Evolutionary conservation across 768 basidiomycete species (phyloP), one percentile per base, ranked within the genome.

Genomic region (Tylopilus rubrobrunneus): DNA sequence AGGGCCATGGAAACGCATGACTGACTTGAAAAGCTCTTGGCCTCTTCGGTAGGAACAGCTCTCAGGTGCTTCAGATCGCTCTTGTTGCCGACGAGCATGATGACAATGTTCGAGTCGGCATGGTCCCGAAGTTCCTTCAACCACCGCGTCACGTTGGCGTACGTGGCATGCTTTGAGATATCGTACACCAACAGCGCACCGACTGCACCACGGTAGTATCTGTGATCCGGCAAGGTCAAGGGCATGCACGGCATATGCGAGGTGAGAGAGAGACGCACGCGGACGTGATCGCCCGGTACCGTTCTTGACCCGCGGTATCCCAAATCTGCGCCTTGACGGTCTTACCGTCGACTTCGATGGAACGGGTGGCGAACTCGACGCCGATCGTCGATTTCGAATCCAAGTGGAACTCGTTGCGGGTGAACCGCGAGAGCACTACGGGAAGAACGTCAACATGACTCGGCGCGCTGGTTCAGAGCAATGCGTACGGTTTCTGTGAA

Each of bases 311-410:
- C 64, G 95, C 95, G 62, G 96, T 99, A 74, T 99, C 97, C 96
- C 96, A 99, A 64, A 99, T 89, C 74, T 98, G 96, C 21, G 96
- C 96, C 74, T 98, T 98, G 62, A 99, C 83, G 3, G 86, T 94
- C 85, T 98, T 98, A 39, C 85, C 84, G 68, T 98, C 96, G n/a
- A 98, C 91, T 61, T 81, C 89, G 71, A 93, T 92, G 17, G 92
- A 90, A 66, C 97, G 84, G 40, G 96, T 98, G 4, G 96, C 97
- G 65, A 99, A 99, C 74, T 98, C 96, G 62, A 99, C 96, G 50
- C 97, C 96, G 71, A 99, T 98, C 23, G 97, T 99, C 56, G 96
- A 98, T 78, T 98, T 98, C 42, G 94, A 93, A 69, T 98, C 97
- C 62, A 96, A 81, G 78, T 95, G 97, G 85, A 99, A 99, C 74